phyloP scores from a whole-genome alignment of 2,329 filamentous ascomycete species.

The Aspergillus unguis region DNA sequence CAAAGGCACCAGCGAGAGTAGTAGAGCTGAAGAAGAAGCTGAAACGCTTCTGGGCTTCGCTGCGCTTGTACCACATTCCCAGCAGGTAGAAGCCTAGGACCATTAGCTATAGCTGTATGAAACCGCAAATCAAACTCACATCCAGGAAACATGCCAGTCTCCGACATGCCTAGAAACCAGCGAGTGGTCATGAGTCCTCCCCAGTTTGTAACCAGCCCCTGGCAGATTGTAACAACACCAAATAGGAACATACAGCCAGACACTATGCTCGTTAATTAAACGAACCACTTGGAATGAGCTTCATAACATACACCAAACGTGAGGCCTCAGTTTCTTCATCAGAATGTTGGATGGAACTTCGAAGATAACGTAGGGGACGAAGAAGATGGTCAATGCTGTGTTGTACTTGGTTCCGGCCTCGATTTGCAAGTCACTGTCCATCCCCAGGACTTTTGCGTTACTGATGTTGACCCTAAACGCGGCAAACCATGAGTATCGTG shows the following conservation, averaged over 20 bases:
- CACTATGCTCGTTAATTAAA: conserved; percentile 39
- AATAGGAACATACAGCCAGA: conserved; percentile 82
- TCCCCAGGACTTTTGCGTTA: conserved; percentile 67
- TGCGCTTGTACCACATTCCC: conserved; percentile 78
- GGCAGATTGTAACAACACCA: conserved; percentile 68
- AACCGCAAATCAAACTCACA: conserved; percentile 43
- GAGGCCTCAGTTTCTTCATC: conserved; percentile 64
- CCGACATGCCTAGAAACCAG: conserved; percentile 76
- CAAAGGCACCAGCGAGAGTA: conserved; percentile 60
- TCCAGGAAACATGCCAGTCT: conserved; percentile 69
- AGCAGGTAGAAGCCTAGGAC: conserved; percentile 57
- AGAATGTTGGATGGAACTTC: conserved; percentile 69
- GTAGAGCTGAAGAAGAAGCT: conserved; percentile 86
- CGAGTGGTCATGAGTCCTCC: conserved; percentile 71
- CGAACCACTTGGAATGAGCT: background rate
- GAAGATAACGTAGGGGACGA: conserved; percentile 68
- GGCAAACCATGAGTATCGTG: conserved; percentile 9
- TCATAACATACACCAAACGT: conserved; percentile 57
- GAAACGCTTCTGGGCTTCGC: conserved; percentile 86
- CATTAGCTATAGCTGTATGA: background rate
- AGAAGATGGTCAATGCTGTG: conserved; percentile 75
- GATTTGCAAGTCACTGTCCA: conserved; percentile 62
- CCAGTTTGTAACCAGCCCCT: conserved; percentile 77
- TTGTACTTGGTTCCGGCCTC: conserved; percentile 60
- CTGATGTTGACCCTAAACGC: conserved; percentile 67